Percentiles rank a stretch among this genome's conserved stretches.
These are phyloP conservation scores for Aspergillus novoparasiticus DNA, from an alignment of 2,329 filamentous ascomycete genomes.

Conservation along the genomic window DNA sequence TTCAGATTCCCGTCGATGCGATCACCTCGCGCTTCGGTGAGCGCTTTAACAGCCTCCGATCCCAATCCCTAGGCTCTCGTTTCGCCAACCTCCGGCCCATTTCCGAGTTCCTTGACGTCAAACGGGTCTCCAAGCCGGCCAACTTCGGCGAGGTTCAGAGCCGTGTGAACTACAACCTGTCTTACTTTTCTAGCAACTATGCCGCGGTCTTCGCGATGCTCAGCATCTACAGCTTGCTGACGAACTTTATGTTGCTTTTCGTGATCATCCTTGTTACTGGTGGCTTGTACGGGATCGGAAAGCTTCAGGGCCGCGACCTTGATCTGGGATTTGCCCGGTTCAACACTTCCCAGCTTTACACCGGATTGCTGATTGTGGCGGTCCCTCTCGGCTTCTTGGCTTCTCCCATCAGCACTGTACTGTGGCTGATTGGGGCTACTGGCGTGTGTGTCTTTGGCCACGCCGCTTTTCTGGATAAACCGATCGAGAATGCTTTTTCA, in stretches of 20 bases:
- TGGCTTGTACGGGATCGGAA: slow-evolving; percentile 89
- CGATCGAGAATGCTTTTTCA: slow-evolving; percentile 99
- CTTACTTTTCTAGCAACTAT: slow-evolving; percentile 99
- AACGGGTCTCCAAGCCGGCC: slow-evolving; percentile 89
- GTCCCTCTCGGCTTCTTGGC: slow-evolving; percentile 84
- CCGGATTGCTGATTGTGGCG: slow-evolving; percentile 76
- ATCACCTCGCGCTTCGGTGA: slow-evolving; percentile 91
- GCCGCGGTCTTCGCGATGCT: slow-evolving; percentile 91
- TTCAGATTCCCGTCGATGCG: slow-evolving; percentile 89
- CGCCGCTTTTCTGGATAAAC: slow-evolving; percentile 94
- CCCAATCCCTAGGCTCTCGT: slow-evolving; percentile 74
- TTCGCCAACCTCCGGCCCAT: slow-evolving; percentile 92
- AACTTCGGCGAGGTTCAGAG: slow-evolving; percentile 90
- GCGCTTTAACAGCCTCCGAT: slow-evolving; percentile 80
- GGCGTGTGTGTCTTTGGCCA: slow-evolving; percentile 94
- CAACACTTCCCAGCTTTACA: slow-evolving; percentile 92
- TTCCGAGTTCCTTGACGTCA: slow-evolving; percentile 93
- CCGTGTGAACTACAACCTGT: slow-evolving; percentile 94
- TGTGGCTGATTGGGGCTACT: slow-evolving; percentile 95
- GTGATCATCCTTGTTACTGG: slow-evolving; percentile 85
- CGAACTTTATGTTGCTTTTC: slow-evolving; percentile 83
- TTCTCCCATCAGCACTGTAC: slow-evolving; percentile 78
- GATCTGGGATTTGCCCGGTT: slow-evolving; percentile 81
- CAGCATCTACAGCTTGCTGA: slow-evolving; percentile 90
- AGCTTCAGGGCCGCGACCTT: slow-evolving; percentile 84